These are phyloP conservation scores for Auxenochlorella protothecoides DNA, from an alignment of 139 green algal species.

Conservation along the genomic window DNA sequence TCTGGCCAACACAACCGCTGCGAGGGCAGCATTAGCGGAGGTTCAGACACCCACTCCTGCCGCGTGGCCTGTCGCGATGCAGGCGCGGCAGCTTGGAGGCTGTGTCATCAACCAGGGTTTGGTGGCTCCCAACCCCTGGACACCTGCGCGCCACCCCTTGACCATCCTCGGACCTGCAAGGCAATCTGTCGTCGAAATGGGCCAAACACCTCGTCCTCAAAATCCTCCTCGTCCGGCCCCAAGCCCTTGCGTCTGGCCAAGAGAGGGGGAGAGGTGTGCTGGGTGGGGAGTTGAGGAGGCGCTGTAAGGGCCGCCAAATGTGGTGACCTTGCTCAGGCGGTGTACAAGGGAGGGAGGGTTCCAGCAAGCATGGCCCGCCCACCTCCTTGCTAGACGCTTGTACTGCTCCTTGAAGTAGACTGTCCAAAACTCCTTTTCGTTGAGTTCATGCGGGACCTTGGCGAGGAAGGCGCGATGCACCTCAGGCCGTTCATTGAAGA, in stretches of 20 bases:
- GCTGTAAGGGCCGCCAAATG: too few species aligned
- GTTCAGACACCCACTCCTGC: too few species aligned
- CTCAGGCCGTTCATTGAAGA: conserved; percentile 40
- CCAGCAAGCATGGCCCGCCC: neutral
- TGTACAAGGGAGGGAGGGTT: neutral
- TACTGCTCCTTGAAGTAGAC: conserved; percentile 41
- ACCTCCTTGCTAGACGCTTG: conserved; percentile 11
- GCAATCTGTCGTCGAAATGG: conserved; percentile 10
- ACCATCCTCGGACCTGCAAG: conserved; percentile 3
- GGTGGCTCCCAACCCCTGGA: too few species aligned
- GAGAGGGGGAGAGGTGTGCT: too few species aligned
- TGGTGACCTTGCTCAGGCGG: neutral
- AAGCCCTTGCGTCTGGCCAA: too few species aligned
- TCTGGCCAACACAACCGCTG: too few species aligned
- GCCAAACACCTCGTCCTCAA: conserved; percentile 22
- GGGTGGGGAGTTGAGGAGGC: too few species aligned
- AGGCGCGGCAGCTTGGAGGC: too few species aligned
- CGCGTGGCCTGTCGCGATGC: too few species aligned
- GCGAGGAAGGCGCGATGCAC: conserved; percentile 35
- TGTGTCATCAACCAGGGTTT: too few species aligned
- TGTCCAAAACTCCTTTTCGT: conserved; percentile 41
- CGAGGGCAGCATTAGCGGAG: too few species aligned
- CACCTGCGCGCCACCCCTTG: too few species aligned
- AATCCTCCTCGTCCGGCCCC: conserved; percentile 1
- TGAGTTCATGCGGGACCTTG: conserved; percentile 31